These are phyloP conservation scores for Centaurea solstitialis DNA, from an alignment of 129 eudicot genomes.

Conservation along the genomic window DNA sequence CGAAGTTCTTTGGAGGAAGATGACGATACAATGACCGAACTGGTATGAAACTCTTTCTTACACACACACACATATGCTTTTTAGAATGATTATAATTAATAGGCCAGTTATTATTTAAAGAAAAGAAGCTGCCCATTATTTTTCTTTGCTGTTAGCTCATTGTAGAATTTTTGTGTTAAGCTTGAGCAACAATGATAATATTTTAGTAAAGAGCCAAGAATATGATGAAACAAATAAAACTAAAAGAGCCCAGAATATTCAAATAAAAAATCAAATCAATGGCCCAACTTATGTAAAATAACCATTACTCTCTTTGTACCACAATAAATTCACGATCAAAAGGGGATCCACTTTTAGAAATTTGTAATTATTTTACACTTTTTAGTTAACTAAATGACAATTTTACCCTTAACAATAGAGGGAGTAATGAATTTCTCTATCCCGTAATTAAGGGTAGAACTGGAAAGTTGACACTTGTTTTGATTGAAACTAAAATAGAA, in stretches of 20 bases:
- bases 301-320: not conserved
- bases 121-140: not conserved
- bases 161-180: not conserved
- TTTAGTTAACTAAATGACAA: not conserved
- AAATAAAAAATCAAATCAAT: not conserved
- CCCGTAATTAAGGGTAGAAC: not conserved
- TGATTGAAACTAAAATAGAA: not conserved
- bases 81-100: not conserved
- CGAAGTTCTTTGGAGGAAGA: slow-evolving; percentile 71
- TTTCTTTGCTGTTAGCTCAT: slow-evolving; percentile 1
- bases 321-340: not conserved
- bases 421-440: not conserved
- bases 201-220: not conserved
- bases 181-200: not conserved
- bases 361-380: not conserved
- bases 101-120: not conserved
- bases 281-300: not conserved
- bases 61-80: not conserved
- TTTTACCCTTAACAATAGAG: not conserved
- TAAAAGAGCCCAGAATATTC: not conserved
- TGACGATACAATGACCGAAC: slow-evolving; percentile 59
- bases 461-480: not conserved
- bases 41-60: slow-evolving; percentile 45
- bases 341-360: not conserved
- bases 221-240: not conserved